Evolutionary conservation across 1,284 basidiomycete genomes (phyloP).

Genomic region (Sporisorium graminicola): DNA sequence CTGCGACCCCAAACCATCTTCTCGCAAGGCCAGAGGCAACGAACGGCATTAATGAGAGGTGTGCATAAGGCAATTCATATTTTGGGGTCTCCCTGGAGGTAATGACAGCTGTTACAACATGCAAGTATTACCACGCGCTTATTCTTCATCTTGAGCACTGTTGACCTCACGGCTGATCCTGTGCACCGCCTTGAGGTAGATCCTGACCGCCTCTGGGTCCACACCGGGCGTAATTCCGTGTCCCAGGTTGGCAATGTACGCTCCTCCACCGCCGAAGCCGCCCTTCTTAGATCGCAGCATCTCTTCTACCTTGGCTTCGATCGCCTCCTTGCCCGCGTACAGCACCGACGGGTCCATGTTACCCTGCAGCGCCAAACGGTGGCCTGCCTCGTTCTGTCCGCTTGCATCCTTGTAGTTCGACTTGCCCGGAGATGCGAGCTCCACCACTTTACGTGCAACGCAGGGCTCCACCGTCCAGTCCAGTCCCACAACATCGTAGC

Average conservation of each 20-base stretch:
- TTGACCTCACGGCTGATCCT: slow-evolving; percentile 61
- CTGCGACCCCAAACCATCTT: neutral
- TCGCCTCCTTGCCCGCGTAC: slow-evolving; percentile 83
- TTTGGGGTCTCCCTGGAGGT: neutral
- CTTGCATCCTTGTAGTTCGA: slow-evolving; percentile 48
- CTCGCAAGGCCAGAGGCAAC: neutral
- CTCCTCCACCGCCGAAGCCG: slow-evolving; percentile 76
- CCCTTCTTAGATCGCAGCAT: slow-evolving; percentile 75
- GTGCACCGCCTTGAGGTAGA: slow-evolving; percentile 66
- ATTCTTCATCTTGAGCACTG: slow-evolving; percentile 51
- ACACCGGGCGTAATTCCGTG: slow-evolving; percentile 81
- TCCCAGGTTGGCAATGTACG: slow-evolving; percentile 89
- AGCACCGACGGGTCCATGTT: slow-evolving; percentile 92
- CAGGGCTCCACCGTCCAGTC: slow-evolving; percentile 67
- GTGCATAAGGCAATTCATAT: neutral
- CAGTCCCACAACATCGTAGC: slow-evolving; percentile 68
- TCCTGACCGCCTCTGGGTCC: slow-evolving; percentile 66
- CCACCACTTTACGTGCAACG: slow-evolving; percentile 63
- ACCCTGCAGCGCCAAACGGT: slow-evolving; percentile 84
- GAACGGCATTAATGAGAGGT: neutral
- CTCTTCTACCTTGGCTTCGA: slow-evolving; percentile 86
- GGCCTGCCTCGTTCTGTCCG: slow-evolving; percentile 61
- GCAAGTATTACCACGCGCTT: neutral
- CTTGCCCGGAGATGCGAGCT: slow-evolving; percentile 52
- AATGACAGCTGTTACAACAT: neutral